phyloP scores from a whole-genome alignment of 805 yeast genomes.

The Ogataea chonburiensis region DNA sequence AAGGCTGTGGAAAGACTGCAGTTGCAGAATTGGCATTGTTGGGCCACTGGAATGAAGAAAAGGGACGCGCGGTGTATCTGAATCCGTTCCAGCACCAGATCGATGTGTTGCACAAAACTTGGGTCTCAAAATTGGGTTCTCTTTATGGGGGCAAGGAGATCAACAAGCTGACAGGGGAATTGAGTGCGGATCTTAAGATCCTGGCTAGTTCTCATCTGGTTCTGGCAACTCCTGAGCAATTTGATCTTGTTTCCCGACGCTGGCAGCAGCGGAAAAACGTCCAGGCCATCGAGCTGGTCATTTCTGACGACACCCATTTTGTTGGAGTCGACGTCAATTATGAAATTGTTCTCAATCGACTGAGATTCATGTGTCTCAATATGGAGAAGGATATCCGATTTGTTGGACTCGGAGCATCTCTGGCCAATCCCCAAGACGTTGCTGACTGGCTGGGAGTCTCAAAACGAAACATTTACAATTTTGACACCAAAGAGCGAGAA shows the following conservation, averaged over 20 bases:
- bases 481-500: conserved; percentile 59
- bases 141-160: conserved; percentile 60
- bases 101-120: conserved; percentile 43
- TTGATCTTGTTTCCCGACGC: conserved; percentile 68
- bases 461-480: conserved; percentile 63
- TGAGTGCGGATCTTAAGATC: conserved; percentile 50
- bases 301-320: conserved; percentile 72
- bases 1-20: conserved; percentile 73
- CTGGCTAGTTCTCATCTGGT: conserved; percentile 64
- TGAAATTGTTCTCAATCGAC: conserved; percentile 68
- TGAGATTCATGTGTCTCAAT: conserved; percentile 68
- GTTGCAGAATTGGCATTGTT: conserved; percentile 73
- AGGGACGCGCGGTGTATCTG: conserved; percentile 73
- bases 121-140: conserved; percentile 51
- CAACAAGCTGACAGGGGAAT: conserved; percentile 57
- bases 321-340: conserved; percentile 57
- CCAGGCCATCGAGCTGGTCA: conserved; percentile 62
- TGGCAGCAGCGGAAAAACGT: conserved; percentile 81
- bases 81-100: conserved; percentile 59
- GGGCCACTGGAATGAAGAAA: conserved; percentile 66
- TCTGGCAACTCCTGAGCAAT: conserved; percentile 76
- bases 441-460: conserved; percentile 85
- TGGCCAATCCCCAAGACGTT: conserved; percentile 73
- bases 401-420: conserved; percentile 66
- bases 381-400: conserved; percentile 57